phyloP scores from a whole-genome alignment of 208 protist genomes.

The Leishmania tarentolae region DNA sequence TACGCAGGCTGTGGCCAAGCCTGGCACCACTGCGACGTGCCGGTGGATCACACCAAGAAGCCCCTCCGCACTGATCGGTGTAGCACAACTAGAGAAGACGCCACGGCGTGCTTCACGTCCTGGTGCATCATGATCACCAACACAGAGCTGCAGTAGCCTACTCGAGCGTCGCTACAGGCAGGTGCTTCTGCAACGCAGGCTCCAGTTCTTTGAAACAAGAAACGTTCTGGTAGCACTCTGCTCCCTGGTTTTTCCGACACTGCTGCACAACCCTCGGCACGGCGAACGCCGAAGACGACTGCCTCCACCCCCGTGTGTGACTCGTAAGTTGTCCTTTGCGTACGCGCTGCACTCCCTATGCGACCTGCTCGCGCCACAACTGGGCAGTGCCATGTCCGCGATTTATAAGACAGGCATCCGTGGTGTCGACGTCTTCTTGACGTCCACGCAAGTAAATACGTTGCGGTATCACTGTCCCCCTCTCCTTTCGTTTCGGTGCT shows the following conservation, averaged over 20 bases:
- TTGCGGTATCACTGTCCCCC: background rate
- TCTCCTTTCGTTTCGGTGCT: background rate
- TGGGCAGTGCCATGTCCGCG: background rate
- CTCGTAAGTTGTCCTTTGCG: background rate
- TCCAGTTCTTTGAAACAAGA: background rate
- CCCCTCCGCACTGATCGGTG: constrained; percentile 17
- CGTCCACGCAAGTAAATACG: background rate
- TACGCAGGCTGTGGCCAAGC: constrained; percentile 6
- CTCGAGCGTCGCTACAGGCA: constrained; percentile 21
- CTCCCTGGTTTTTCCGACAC: constrained; percentile 16
- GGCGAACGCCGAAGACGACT: constrained; percentile 10
- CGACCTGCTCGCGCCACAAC: background rate
- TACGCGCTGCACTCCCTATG: background rate
- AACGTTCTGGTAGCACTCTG: constrained; percentile 17
- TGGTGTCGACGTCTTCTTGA: background rate
- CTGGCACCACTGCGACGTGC: constrained; percentile 12
- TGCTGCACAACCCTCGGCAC: constrained; percentile 13
- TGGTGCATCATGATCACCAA: constrained; percentile 28
- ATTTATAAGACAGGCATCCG: background rate
- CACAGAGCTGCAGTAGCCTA: constrained; percentile 36
- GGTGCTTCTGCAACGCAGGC: background rate
- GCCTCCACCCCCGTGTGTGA: background rate
- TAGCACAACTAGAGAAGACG: constrained; percentile 27
- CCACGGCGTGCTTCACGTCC: constrained; percentile 7
- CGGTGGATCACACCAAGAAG: constrained; percentile 6